Conservation (phyloP, 305 asterid species). For the Fraxinus albicans region DNA sequence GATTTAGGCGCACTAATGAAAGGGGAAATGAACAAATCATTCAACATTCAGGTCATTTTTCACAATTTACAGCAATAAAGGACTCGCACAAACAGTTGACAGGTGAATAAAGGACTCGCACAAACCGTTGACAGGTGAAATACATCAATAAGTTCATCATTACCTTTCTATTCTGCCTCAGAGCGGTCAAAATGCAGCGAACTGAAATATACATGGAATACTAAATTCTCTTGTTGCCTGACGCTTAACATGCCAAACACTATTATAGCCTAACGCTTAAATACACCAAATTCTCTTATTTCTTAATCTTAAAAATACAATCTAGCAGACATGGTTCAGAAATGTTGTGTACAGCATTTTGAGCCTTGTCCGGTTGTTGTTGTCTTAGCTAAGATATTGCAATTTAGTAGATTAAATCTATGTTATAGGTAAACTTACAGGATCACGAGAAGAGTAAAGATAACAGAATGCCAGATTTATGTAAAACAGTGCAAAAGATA, state of each 20-base stretch:
- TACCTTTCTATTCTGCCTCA: not conserved
- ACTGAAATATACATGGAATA: not conserved
- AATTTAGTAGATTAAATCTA: not conserved
- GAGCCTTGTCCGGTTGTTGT: not conserved
- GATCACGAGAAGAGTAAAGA: not conserved
- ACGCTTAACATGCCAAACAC: not conserved
- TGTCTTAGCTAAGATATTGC: not conserved
- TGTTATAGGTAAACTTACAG: slow-evolving; percentile 1
- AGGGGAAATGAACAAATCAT: not conserved
- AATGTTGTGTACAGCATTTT: not conserved
- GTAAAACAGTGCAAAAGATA: not conserved
- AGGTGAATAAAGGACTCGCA: not conserved
- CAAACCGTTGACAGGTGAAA: not conserved
- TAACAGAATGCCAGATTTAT: slow-evolving; percentile 10
- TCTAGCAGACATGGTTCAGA: not conserved
- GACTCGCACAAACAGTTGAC: not conserved
- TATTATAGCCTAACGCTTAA: not conserved
- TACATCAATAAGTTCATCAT: not conserved
- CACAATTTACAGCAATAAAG: not conserved
- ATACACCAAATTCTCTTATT: not conserved
- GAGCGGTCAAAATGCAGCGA: not conserved
- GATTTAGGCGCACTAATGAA: not conserved
- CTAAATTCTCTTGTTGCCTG: not conserved
- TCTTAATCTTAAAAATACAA: not conserved
- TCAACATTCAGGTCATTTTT: not conserved